Base-by-base conservation (phyloP, 2,329 filamentous ascomycete genomes). In the Monilinia fructicola region DNA sequence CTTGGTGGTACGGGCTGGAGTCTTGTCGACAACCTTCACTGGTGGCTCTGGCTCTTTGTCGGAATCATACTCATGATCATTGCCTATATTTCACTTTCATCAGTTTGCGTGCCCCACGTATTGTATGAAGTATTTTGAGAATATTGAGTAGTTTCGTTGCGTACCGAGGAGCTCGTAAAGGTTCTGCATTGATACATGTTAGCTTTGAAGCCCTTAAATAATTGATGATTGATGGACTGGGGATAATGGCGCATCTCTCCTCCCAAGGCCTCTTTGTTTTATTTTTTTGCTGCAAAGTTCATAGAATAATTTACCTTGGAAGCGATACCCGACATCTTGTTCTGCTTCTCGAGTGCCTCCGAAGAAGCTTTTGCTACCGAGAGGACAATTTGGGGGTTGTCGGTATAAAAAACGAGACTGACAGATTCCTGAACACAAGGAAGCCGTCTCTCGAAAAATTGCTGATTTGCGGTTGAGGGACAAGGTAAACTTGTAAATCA, bases 151-250 rank as follows among this genome's bases (percentile, higher is more conserved):
- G 54, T 63, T 70, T 72, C 74, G 81, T 23, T 77, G 65, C 72
- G 68, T 96, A 98, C 95, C 94, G 87, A 99, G 92, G 84, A 96
- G 90, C 87, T 95, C 94, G 87, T 91, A 98, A 78, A 91, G 89
- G 87, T 99, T 99, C 95, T 98, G 77, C 74, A 72, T 71, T 73
- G 60, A 67, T 69, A 65, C 58, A 69, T 69, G 74, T 83, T 74
- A 84, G 80, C 74, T 40, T 53, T 56, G 26, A 48, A n/a, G 50
- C 64, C 52, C 67, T 69, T 50, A 69, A 71, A 69, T 65, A 62
- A 65, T 38, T 38, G 18, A 59, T 26, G 12, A 67, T 64, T 48
- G 44, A 59, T 55, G 53, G 42, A 23, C 53, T 40, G 50, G 55
- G 53, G 54, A 35, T 40, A 66, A 50, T 53, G 60, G 69, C 69